Base-by-base conservation (phyloP, 2,329 filamentous ascomycete species). In the Diaporthe australafricana region DNA sequence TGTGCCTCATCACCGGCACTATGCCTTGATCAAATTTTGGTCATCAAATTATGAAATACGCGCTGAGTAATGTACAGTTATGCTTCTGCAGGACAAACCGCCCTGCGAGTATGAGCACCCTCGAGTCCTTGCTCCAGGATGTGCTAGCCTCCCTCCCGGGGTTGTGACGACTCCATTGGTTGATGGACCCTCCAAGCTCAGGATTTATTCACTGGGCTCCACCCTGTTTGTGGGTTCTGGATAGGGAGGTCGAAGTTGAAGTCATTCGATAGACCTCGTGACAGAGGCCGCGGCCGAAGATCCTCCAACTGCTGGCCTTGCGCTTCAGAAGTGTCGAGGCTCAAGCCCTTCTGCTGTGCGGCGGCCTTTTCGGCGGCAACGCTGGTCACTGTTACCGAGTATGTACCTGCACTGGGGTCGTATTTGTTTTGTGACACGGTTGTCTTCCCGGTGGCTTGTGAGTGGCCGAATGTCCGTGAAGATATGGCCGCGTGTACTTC, bases 231-330 rank as follows among this genome's bases (percentile, higher is more conserved):
- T 42, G 42, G 35, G 14, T 65, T 50, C 30, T 65, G 60, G 5
- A 65, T 50, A 1, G 60, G 60, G 17, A 65, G 45, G 35, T 65
- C n/a, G 45, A 65, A 65, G 20, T 65, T 30, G 45, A 65, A 65
- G 20, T 65, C 60, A 9, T 50, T n/a, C 25, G 60, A 50, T 20
- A 45, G 45, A 48, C 30, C 60, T 65, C 25, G 45, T 65, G 60
- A 35, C 35, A 30, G 25, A 25, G 45, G 45, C 14, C n/a, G 42
- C n/a, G 14, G 60, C 35, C 38, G 45, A 20, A 25, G 50, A 1
- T 65, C 60, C 16, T 38, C 30, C 5, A 14, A 65, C 0, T 14
- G 30, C n/a, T n/a, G n/a, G 45, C 45, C 30, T 12, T 42, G 60
- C 12, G 12, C n/a, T 30, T 11, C 60, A 11, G 11, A 65, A 22